phyloP scores from a whole-genome alignment of 2,329 filamentous ascomycete species.

The Thelonectria blattea region DNA sequence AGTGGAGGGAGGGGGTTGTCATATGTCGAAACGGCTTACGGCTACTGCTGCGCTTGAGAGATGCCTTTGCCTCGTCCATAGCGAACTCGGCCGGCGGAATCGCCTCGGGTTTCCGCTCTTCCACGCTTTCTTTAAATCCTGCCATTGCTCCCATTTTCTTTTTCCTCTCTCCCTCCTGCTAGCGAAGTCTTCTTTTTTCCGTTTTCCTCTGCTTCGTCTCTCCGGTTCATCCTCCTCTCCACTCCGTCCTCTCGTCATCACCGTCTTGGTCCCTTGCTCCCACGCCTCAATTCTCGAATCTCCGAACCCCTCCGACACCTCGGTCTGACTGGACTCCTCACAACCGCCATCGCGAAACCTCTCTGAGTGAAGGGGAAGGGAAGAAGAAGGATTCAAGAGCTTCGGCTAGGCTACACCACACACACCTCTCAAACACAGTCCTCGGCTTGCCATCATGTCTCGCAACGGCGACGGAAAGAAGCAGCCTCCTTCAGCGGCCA shows the following conservation, averaged over 20 bases:
- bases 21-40: conserved; percentile 13
- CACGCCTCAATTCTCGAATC: conserved; percentile 8
- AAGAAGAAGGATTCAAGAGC: conserved; percentile 2
- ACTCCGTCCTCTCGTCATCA: neutral
- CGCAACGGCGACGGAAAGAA: conserved; percentile 55
- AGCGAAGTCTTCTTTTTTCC: conserved; percentile 1
- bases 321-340: conserved; percentile 22
- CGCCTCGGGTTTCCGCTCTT: conserved; percentile 17
- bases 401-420: neutral
- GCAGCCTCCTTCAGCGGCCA: conserved; percentile 82
- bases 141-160: conserved; percentile 9
- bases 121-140: conserved; percentile 12
- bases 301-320: conserved; percentile 30
- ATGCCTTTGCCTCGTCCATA: neutral
- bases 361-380: neutral
- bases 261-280: neutral
- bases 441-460: conserved; percentile 41
- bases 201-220: neutral
- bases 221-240: conserved; percentile 2
- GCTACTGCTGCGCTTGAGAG: neutral
- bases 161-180: conserved; percentile 3
- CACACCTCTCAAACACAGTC: neutral
- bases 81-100: conserved; percentile 19
- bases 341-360: neutral
- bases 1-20: conserved; percentile 9